Evolutionary conservation across 2,329 filamentous ascomycete genomes (phyloP).

Genomic region (Huntiella decipiens): DNA sequence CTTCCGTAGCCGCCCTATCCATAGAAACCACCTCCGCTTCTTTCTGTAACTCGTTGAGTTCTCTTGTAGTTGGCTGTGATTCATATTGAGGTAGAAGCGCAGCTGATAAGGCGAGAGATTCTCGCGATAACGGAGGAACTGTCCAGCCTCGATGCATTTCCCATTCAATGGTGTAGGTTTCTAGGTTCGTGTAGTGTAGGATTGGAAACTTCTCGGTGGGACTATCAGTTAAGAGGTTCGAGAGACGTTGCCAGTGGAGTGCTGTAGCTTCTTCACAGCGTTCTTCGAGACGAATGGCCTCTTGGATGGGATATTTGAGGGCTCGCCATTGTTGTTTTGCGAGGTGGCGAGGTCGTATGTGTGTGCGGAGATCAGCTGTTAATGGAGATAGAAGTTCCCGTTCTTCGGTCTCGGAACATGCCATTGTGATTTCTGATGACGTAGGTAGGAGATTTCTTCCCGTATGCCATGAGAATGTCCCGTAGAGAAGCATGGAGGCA

Average conservation of each 20-base stretch:
- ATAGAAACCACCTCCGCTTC: not conserved
- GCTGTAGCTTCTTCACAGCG: constrained; percentile 15
- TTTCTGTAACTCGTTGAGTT: not conserved
- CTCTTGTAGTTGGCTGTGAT: constrained; percentile 4
- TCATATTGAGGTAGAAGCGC: constrained; percentile 8
- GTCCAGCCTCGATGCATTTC: constrained; percentile 11
- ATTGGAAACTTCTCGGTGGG: not conserved
- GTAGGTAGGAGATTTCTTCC: constrained; percentile 31
- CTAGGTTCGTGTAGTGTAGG: constrained; percentile 7
- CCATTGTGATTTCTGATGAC: constrained; percentile 32
- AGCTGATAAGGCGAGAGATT: constrained; percentile 3
- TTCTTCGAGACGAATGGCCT: constrained; percentile 17
- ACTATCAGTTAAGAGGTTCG: not conserved
- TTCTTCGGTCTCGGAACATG: constrained; percentile 19
- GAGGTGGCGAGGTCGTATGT: constrained; percentile 23
- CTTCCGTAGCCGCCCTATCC: constrained; percentile 3
- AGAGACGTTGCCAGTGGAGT: constrained; percentile 13
- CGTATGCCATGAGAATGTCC: constrained; percentile 35
- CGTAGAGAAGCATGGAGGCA: constrained; percentile 41
- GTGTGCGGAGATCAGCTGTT: constrained; percentile 13
- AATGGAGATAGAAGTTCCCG: constrained; percentile 15
- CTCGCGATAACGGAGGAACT: not conserved
- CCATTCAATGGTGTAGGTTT: constrained; percentile 11
- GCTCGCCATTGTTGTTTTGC: constrained; percentile 25
- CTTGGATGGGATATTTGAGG: constrained; percentile 20